Conservation (phyloP, 441 rosid species). For the Viola pubescens region DNA sequence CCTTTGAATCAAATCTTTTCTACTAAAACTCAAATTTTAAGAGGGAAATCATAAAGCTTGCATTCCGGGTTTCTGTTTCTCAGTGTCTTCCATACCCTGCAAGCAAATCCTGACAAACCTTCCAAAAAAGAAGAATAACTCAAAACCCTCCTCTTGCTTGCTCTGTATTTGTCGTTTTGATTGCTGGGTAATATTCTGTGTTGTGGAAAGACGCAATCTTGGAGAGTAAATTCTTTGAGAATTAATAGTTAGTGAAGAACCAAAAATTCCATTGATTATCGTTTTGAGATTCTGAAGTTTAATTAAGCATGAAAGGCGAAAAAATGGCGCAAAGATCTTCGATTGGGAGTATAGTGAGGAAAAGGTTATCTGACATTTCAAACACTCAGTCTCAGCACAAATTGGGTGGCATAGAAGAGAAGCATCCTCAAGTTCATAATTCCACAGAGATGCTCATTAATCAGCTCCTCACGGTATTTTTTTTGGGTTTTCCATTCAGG, state of each 20-base stretch:
- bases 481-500: neutral
- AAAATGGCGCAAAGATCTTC: conserved; percentile 55
- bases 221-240: neutral
- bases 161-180: neutral
- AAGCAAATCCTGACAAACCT: no score
- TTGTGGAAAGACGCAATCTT: no score
- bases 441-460: conserved; percentile 28
- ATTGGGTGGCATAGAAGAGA: conserved; percentile 12
- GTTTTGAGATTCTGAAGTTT: neutral
- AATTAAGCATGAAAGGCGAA: conserved; percentile 34
- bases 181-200: conserved; percentile 1
- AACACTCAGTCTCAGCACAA: conserved; percentile 42
- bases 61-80: no score
- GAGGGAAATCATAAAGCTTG: no score
- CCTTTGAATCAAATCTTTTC: neutral
- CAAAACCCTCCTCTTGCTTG: neutral
- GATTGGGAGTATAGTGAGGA: conserved; percentile 42
- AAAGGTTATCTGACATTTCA: conserved; percentile 62
- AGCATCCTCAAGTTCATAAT: conserved; percentile 19
- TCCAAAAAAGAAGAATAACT: neutral
- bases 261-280: neutral
- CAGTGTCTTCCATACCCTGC: no score
- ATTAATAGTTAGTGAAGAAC: neutral
- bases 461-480: conserved; percentile 48
- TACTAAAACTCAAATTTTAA: no score